These are phyloP conservation scores for Penicillium sp. DNA, from an alignment of 2,329 filamentous ascomycete genomes.

Conservation along the genomic window DNA sequence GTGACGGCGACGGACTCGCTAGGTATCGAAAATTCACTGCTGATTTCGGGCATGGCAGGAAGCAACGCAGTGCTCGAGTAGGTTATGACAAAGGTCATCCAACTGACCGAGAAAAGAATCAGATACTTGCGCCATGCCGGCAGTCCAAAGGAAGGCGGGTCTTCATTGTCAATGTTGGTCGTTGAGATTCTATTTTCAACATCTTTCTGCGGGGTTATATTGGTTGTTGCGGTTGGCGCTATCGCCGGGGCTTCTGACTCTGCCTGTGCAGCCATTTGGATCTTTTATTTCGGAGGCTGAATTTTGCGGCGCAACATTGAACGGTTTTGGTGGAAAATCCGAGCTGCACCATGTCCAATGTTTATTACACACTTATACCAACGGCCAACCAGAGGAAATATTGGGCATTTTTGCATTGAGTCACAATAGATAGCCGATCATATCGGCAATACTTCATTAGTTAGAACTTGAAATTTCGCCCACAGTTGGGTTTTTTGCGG, in stretches of 20 bases:
- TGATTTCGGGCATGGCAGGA: conserved; percentile 39
- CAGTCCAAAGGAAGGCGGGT: background rate
- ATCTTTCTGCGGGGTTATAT: background rate
- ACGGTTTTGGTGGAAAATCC: too few species aligned
- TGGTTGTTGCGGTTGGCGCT: background rate
- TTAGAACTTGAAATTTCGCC: too few species aligned
- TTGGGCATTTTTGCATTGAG: too few species aligned
- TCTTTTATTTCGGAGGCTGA: background rate
- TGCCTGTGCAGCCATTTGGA: background rate
- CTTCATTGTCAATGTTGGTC: background rate
- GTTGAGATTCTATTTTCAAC: background rate
- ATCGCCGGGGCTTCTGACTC: background rate
- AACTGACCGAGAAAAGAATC: conserved; percentile 40
- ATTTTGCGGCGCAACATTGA: background rate
- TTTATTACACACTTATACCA: too few species aligned
- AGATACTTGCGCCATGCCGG: conserved; percentile 38
- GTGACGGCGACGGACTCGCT: conserved; percentile 32
- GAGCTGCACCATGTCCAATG: too few species aligned
- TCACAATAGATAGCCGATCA: too few species aligned
- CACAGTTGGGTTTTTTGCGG: too few species aligned
- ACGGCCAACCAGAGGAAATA: too few species aligned
- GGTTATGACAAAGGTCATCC: conserved; percentile 39
- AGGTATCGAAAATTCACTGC: conserved; percentile 33
- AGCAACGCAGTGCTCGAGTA: conserved; percentile 43
- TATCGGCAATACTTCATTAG: too few species aligned